Evolutionary conservation across 495 filamentous ascomycete species (phyloP).

Genomic region (Penicillium verhagenii): DNA sequence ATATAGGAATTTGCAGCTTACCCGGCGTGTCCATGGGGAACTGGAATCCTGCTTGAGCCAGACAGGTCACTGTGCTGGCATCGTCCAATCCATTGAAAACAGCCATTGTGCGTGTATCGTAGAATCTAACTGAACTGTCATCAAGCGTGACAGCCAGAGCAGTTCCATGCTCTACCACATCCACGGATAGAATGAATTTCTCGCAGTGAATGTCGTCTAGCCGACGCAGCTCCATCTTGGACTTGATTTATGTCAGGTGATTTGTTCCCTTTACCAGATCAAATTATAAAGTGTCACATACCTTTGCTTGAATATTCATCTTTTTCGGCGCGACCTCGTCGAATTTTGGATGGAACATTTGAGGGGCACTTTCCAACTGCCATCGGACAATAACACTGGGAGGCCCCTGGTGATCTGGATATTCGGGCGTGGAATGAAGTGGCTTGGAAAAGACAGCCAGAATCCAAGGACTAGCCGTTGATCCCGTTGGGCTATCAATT

Average conservation of each 20-base stretch:
- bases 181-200: slow-evolving; percentile 67
- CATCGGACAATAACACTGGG: slow-evolving; percentile 73
- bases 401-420: slow-evolving; percentile 56
- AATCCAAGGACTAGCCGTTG: slow-evolving; percentile 58
- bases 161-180: slow-evolving; percentile 63
- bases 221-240: slow-evolving; percentile 60
- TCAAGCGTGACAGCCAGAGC: slow-evolving; percentile 67
- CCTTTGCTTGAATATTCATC: slow-evolving; percentile 48
- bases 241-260: slow-evolving; percentile 34
- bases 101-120: slow-evolving; percentile 68
- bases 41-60: slow-evolving; percentile 72
- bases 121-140: slow-evolving; percentile 76
- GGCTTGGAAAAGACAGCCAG: slow-evolving; percentile 68
- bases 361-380: slow-evolving; percentile 63
- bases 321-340: slow-evolving; percentile 68
- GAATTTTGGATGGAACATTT: slow-evolving; percentile 67
- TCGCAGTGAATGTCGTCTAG: slow-evolving; percentile 62
- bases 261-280: not conserved
- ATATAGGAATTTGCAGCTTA: slow-evolving; percentile 9
- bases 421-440: slow-evolving; percentile 46
- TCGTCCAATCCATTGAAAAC: slow-evolving; percentile 62
- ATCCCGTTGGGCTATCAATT: slow-evolving; percentile 48
- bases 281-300: too few species aligned
- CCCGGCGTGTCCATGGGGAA: slow-evolving; percentile 44
- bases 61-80: slow-evolving; percentile 60